Evolutionary conservation across 805 yeast species (phyloP), one percentile per base, ranked within the genome.

Genomic region (Peterozyma xylosa): DNA sequence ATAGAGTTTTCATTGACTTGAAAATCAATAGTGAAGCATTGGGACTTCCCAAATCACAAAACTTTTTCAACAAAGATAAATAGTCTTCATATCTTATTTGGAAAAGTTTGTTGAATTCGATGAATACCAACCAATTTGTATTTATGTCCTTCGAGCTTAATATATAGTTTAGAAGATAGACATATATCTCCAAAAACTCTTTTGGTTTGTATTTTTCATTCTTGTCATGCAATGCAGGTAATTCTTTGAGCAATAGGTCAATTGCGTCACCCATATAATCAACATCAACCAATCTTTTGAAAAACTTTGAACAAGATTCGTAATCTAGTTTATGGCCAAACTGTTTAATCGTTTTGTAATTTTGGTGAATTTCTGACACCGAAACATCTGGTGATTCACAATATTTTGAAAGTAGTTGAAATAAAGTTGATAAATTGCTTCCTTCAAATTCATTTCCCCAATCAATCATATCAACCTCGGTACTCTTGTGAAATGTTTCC

Each of bases 1-100:
- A 74, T 30, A 76, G 58, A 51, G 67, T 67, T 49, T 80, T 74
- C 62, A 83, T 62, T 45, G 74, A 76, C 45, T 82, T 73, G 61
- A 85, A 82, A 11, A 84, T 69, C 27, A 70, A 60, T 42, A 82
- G 66, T 1, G 90, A 78, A 10, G 80, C 78, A 50, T 80, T 76
- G 18, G 86, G 78, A 33, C 84, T 63, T 27, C 68, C 70, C 13
- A 73, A 60, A 9, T 65, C 59, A 48, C 83, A 72, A 50, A 83
- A 80, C 53, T 71, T 74, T 49, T 69, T 60, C 66, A 85, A 71
- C 2, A 80, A 63, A 1, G 82, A 82, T 21, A 75, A 64, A 53
- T 80, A 82, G 3, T 74, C 63, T 5, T 79, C 80, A 50, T 62
- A 73, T 0, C 89, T 85, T 2, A 82, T 67, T 30, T 63, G 53